Base-by-base conservation (phyloP, 768 basidiomycete genomes). In the Boletus sensibilis region DNA sequence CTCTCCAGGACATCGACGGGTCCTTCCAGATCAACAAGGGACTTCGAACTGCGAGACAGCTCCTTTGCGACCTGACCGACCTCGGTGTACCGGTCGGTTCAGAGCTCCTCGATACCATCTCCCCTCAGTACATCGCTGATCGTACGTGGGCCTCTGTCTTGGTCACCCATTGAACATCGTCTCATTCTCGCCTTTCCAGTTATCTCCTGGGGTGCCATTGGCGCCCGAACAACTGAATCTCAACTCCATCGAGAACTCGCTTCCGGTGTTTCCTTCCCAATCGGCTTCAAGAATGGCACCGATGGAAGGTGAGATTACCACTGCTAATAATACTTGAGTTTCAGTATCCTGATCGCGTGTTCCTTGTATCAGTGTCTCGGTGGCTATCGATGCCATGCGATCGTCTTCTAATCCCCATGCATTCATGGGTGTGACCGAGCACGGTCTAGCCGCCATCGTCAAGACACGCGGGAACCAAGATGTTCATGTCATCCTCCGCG, bases 281-380 rank as follows among this genome's bases (percentile, higher is more conserved):
- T 98, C 61, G 92, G 94, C 10, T 99, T 99, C 86, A 99, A 99
- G 75, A 99, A 99, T 71, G 96, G 97, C 52, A 99, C 97, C 4
- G 96, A 98, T 72, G 97, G 97, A 52, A 86, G 85, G 84, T 83
- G 61, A 52, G 72, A 52, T 43, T 34, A 18, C 14, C 10, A 11
- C 5, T 18, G 27, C 37, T 31, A 11, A 40, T 56, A 31, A 25
- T 41, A 16, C 12, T 13, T 1, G 5, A 46, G 10, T 9, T 53
- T 55, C 29, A 29, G 11, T 50, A 25, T 57, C 2, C 54, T 57
- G 33, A 58, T 38, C 59, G 9, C 33, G 20, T 37, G 11, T 16
- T 37, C 53, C 50, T 53, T 23, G 38, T 29, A 34, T 33, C 58
- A 86, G 84, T 56, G 87, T 98, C 47, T 76, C 82, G 0, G 92